A percentile compares a stretch with the other conserved stretches of the same genome.
Evolutionary conservation across 208 protist genomes (phyloP).

Genomic region (Crithidia brevicula): DNA sequence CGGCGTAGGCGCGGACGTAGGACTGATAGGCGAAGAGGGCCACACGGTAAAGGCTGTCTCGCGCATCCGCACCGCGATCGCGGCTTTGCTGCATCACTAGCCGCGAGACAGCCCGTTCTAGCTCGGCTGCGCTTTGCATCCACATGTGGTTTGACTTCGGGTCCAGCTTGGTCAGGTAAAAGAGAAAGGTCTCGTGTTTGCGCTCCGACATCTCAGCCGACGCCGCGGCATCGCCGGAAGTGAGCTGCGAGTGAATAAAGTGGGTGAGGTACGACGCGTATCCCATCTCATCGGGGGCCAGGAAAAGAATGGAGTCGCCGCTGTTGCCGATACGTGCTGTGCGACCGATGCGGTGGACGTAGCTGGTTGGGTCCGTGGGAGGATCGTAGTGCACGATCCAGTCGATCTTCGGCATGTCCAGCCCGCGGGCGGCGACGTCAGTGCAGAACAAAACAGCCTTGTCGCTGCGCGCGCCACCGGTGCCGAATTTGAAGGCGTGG

Average conservation of each 20-base stretch:
- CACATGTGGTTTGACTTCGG: constrained; percentile 94
- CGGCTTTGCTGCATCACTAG: constrained; percentile 64
- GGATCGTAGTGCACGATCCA: constrained; percentile 99
- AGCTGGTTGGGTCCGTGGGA: constrained; percentile 93
- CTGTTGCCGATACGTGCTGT: constrained; percentile 95
- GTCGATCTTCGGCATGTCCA: constrained; percentile 96
- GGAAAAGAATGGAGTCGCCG: constrained; percentile 94
- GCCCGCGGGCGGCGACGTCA: constrained; percentile 93
- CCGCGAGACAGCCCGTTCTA: constrained; percentile 93
- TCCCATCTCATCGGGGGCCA: constrained; percentile 88
- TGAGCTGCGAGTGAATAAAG: constrained; percentile 73
- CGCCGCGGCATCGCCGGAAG: constrained; percentile 13
- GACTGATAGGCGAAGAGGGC: constrained; percentile 98
- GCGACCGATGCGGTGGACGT: constrained; percentile 96
- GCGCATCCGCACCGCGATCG: constrained; percentile 18
- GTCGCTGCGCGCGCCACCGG: constrained; percentile 41
- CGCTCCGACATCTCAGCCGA: constrained; percentile 70
- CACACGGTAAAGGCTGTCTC: constrained; percentile 96
- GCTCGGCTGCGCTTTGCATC: constrained; percentile 92
- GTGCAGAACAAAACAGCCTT: constrained; percentile 95
- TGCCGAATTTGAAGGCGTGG: constrained; percentile 80
- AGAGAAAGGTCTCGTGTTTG: constrained; percentile 86
- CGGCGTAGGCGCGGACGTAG: constrained; percentile 98
- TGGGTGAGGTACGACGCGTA: constrained; percentile 90
- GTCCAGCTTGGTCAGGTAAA: constrained; percentile 96